A percentile compares a stretch with the other conserved stretches of the same genome.
These are phyloP conservation scores for Solanum sparsipilum DNA, from an alignment of 257 asterid species.

Conservation along the genomic window DNA sequence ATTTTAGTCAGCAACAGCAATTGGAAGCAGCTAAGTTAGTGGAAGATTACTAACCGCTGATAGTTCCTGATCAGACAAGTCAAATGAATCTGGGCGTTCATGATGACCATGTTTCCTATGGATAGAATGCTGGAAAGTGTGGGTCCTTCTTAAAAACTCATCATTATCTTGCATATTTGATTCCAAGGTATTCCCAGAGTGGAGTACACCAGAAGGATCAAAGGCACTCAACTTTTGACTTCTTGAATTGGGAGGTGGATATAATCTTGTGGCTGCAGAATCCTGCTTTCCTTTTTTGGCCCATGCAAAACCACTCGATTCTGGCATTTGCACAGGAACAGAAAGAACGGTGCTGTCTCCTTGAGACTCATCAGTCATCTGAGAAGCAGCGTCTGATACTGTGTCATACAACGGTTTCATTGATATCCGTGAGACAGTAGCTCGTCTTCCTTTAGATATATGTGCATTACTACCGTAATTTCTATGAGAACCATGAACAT, in stretches of 20 bases:
- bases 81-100: conserved; percentile 36
- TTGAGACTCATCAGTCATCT: conserved; percentile 39
- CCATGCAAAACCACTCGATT: conserved; percentile 41
- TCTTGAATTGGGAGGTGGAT: conserved; percentile 20
- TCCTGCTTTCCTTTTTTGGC: conserved; percentile 41
- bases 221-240: conserved; percentile 11
- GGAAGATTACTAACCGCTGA: conserved; percentile 25
- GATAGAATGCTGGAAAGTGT: conserved; percentile 8
- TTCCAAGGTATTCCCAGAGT: conserved; percentile 8
- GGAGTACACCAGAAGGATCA: conserved; percentile 17
- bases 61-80: conserved; percentile 32
- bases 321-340: conserved; percentile 40
- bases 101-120: conserved; percentile 14
- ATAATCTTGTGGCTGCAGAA: conserved; percentile 30
- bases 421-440: conserved; percentile 31
- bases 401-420: conserved; percentile 45
- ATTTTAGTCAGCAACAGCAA: neutral
- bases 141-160: conserved; percentile 10
- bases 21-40: neutral
- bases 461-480: conserved; percentile 9
- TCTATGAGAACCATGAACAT: conserved; percentile 23
- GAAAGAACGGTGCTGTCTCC: conserved; percentile 36
- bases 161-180: conserved; percentile 23
- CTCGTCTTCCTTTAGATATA: conserved; percentile 28
- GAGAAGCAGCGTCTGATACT: conserved; percentile 57